Evolutionary conservation across 1,284 basidiomycete genomes (phyloP), one percentile per base, ranked within the genome.

Genomic region (Rhodotorula sp.): DNA sequence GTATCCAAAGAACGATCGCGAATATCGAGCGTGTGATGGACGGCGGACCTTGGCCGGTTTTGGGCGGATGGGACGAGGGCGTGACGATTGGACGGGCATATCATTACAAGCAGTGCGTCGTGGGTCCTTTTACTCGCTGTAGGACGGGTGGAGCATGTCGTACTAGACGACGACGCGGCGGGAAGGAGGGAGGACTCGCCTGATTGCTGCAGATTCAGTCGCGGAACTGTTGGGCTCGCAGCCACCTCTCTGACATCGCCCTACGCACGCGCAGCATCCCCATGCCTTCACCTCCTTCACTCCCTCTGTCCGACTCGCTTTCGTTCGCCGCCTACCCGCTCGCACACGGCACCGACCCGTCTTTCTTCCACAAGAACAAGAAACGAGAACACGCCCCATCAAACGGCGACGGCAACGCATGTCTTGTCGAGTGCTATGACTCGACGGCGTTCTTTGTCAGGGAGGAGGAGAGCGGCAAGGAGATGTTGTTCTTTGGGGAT

Each of bases 361-460:
- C 64, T 11, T 11, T 53, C 34, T 61, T 60, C 55, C 44, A 55
- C 44, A 48, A 52, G 50, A 28, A 11, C 48, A 48, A 34, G 44
- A 48, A 58, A 22, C 22, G 34, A 15, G 34, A 7, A 15, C 37
- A 37, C 47, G 31, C n/a, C 20, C 0, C 48, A 8, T 10, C 8
- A 13, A 37, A 34, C 24, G 30, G 28, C 30, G 28, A 34, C 30
- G 22, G 24, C 9, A 22, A 16, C 15, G 8, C 22, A 22, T 28
- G 37, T 26, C 22, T 26, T 2, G 37, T 22, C 13, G 65, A 72
- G 46, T 57, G 81, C 2, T 90, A 92, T 79, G 82, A 86, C 22
- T 88, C 88, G 37, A 82, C 87, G 2, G 91, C 89, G 15, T 92
- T 88, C 81, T 91, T 91, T 78, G 78, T 93, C 70, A 84, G 85